phyloP scores from a whole-genome alignment of 2,329 filamentous ascomycete genomes.

The Alternaria triticina region DNA sequence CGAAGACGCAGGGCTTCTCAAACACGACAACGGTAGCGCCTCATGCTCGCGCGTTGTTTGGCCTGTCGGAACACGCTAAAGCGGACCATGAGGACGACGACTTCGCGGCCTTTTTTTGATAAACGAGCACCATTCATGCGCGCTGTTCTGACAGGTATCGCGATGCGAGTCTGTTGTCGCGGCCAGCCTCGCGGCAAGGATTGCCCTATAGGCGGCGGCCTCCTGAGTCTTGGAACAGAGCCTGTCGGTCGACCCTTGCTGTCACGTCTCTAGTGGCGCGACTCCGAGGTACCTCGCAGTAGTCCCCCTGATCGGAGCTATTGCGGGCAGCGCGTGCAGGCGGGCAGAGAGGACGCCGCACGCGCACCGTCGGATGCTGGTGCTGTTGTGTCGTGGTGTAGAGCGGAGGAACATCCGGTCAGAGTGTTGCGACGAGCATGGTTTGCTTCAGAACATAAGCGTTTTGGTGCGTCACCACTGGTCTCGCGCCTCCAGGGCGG shows the following conservation, averaged over 20 bases:
- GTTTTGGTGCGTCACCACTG: constrained; percentile 23
- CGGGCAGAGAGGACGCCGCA: not conserved
- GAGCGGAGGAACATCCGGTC: constrained; percentile 7
- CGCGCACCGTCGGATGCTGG: not conserved
- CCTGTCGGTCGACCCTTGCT: constrained; percentile 6
- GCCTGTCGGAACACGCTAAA: constrained; percentile 7
- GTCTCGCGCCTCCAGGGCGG: constrained; percentile 14
- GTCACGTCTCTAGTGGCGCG: constrained; percentile 19
- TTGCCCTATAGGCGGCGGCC: constrained; percentile 23
- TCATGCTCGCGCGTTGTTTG: constrained; percentile 10
- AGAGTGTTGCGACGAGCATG: constrained; percentile 16
- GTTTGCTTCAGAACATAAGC: constrained; percentile 19
- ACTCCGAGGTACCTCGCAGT: constrained; percentile 5
- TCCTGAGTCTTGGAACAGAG: constrained; percentile 22
- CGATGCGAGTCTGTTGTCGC: constrained; percentile 9
- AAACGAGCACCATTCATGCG: constrained; percentile 37
- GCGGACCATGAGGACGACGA: constrained; percentile 2
- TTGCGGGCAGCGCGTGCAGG: constrained; percentile 6
- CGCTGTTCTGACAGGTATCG: constrained; percentile 31
- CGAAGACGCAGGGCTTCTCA: constrained; percentile 10
- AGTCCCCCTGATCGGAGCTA: constrained; percentile 16
- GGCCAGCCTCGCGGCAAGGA: constrained; percentile 31
- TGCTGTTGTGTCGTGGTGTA: not conserved
- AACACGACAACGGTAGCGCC: constrained; percentile 12
- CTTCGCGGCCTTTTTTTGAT: constrained; percentile 29